These are phyloP conservation scores for Periconia macrospinosa DNA, from an alignment of 2,329 filamentous ascomycete genomes.

Conservation along the genomic window DNA sequence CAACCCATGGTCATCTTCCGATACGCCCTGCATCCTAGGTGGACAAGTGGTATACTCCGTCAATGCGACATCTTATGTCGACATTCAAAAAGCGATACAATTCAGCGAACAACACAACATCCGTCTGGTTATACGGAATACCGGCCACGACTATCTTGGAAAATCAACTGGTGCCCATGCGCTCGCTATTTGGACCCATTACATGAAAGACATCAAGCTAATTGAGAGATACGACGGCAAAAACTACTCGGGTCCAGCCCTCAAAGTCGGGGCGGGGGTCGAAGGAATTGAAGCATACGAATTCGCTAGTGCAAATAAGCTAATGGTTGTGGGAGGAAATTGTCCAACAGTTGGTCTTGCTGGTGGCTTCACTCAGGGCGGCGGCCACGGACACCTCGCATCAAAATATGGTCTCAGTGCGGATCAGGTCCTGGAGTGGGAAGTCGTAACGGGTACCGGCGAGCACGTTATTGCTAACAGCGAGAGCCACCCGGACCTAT, in stretches of 20 bases:
- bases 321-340: no score
- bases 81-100: constrained; percentile 11
- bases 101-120: constrained; percentile 18
- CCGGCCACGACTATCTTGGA: constrained; percentile 20
- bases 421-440: no score
- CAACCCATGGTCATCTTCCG: constrained; percentile 20
- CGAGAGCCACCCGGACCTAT: constrained; percentile 17
- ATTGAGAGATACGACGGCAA: constrained; percentile 5
- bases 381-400: no score
- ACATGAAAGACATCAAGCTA: constrained; percentile 13
- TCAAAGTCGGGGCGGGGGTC: constrained; percentile 17
- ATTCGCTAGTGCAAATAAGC: no score
- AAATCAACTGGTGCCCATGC: constrained; percentile 17
- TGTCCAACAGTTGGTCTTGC: no score
- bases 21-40: constrained; percentile 21
- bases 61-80: constrained; percentile 10
- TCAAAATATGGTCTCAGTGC: no score
- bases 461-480: constrained; percentile 15
- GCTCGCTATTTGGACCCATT: constrained; percentile 16
- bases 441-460: constrained; percentile 22
- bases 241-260: constrained; percentile 13
- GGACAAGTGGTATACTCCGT: constrained; percentile 26
- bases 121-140: constrained; percentile 19
- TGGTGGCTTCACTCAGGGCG: no score
- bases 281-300: constrained; percentile 12